Conservation (phyloP, 1,139 yeast species). For the Lodderomyces beijingensis region DNA sequence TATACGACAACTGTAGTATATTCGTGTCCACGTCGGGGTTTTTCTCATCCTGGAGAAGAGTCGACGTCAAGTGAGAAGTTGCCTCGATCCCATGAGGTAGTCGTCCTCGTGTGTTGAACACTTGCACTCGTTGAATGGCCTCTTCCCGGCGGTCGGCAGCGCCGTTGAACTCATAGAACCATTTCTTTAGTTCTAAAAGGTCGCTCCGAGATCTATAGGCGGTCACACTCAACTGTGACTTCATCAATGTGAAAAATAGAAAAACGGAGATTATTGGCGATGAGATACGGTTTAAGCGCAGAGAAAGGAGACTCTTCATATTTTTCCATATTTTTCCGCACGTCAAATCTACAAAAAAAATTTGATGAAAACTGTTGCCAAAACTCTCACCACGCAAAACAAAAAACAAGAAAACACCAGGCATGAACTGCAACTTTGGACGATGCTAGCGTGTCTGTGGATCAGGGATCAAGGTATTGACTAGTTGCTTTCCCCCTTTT, state of each 20-base stretch:
- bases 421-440: too few species aligned
- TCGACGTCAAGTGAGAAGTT: constrained; percentile 59
- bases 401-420: too few species aligned
- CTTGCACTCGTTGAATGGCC: constrained; percentile 46
- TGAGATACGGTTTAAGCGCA: too few species aligned
- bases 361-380: too few species aligned
- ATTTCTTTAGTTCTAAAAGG: constrained; percentile 46
- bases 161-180: constrained; percentile 49
- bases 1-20: constrained; percentile 48
- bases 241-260: constrained; percentile 4
- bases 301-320: neutral
- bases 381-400: too few species aligned
- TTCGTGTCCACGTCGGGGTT: constrained; percentile 18
- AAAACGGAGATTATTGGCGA: neutral
- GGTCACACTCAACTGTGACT: constrained; percentile 39
- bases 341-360: constrained; percentile 1
- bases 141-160: constrained; percentile 21
- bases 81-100: constrained; percentile 48
- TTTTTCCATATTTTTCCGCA: neutral
- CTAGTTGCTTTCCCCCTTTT: too few species aligned
- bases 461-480: too few species aligned
- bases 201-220: constrained; percentile 56
- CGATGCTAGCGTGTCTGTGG: too few species aligned
- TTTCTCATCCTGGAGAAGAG: constrained; percentile 32
- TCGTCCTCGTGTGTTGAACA: constrained; percentile 34